Evolutionary conservation across 2,329 filamentous ascomycete species (phyloP).

Genomic region (Fusarium multiceps): DNA sequence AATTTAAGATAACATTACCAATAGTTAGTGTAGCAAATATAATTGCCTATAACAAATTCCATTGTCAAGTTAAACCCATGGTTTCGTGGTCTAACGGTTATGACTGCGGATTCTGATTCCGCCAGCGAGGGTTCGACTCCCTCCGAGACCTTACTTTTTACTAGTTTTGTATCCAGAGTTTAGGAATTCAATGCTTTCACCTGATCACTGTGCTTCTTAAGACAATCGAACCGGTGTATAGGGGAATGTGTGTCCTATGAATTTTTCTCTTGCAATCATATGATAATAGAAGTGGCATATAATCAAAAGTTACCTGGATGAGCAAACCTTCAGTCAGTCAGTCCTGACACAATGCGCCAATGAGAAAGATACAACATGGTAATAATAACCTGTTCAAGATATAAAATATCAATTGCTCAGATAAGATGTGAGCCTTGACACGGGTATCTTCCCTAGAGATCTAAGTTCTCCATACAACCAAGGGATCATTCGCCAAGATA

Average conservation of each 20-base stretch:
- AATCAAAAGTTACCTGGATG: neutral
- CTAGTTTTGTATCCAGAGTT: too few species aligned
- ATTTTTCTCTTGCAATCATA: neutral
- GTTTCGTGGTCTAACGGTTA: neutral
- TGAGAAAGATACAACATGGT: neutral
- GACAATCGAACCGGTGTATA: neutral
- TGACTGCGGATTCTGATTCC: neutral
- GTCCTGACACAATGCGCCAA: neutral
- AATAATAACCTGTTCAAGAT: neutral
- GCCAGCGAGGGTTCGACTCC: neutral
- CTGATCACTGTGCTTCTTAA: neutral
- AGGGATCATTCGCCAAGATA: neutral
- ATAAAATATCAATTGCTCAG: neutral
- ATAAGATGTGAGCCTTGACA: neutral
- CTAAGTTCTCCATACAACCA: neutral
- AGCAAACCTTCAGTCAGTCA: neutral
- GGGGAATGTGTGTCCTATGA: neutral
- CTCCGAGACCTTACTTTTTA: neutral
- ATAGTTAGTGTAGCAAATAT: too few species aligned
- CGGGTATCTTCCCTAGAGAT: conserved; percentile 14
- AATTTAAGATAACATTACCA: neutral
- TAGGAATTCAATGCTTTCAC: neutral
- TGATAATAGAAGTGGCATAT: neutral
- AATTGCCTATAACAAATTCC: fast-evolving
- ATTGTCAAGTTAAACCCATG: neutral